These are phyloP conservation scores for Physaria fendleri DNA, from an alignment of 345 rosid genomes.

Conservation along the genomic window DNA sequence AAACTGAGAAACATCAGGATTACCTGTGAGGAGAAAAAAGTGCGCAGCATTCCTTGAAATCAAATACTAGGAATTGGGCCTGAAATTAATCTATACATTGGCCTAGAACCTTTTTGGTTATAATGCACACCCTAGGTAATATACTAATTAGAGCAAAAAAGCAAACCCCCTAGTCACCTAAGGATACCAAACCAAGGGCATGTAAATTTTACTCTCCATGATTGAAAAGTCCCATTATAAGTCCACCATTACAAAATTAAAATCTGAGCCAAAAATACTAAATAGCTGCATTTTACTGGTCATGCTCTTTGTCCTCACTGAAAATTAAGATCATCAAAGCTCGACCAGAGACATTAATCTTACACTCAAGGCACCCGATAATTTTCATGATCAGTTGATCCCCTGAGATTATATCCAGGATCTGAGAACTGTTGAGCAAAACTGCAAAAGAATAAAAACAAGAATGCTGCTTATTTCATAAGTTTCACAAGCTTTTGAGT, in stretches of 20 bases:
- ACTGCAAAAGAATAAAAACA: slow-evolving; percentile 46
- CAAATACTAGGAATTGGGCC: neutral
- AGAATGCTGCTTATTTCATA: slow-evolving; percentile 3
- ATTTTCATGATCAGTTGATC: slow-evolving; percentile 82
- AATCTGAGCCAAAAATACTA: slow-evolving; percentile 1
- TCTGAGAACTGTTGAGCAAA: slow-evolving; percentile 68
- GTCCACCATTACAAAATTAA: neutral
- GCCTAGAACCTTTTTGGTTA: neutral
- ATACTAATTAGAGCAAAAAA: too few relatives aligned
- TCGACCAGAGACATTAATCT: slow-evolving; percentile 25
- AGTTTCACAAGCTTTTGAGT: slow-evolving; percentile 5
- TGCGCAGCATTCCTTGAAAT: too few relatives aligned
- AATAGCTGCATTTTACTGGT: neutral
- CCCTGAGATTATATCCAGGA: slow-evolving; percentile 74
- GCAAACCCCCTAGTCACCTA: too few relatives aligned
- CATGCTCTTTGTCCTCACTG: neutral
- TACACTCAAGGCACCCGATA: slow-evolving; percentile 92
- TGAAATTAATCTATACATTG: neutral
- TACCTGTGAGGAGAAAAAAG: too few relatives aligned
- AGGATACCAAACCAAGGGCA: too few relatives aligned
- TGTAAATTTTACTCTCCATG: neutral
- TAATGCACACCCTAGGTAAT: too few relatives aligned
- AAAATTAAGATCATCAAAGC: slow-evolving; percentile 1
- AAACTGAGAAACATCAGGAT: slow-evolving; percentile 61
- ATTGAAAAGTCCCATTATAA: neutral